Base-by-base conservation (phyloP, 352 stramenopile genomes). In the Pythium scleroteichum region DNA sequence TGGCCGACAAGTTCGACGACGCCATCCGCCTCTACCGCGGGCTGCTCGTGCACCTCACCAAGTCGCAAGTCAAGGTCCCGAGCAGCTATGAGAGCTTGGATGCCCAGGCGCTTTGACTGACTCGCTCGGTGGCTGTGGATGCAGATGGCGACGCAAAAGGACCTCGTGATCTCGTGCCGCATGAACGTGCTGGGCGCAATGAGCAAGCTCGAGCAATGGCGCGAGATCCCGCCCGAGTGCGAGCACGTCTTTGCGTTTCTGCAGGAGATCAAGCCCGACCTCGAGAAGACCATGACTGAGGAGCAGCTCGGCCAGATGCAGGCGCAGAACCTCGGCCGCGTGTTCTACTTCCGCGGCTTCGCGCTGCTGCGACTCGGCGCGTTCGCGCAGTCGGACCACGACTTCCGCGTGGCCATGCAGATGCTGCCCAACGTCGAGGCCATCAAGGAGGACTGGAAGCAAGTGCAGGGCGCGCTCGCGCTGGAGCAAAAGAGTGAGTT, bases 1-100 rank as follows among this genome's bases (percentile, higher is more conserved):
- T 75, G 13, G 48, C 55, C 26, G 68, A 84, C 59, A 69, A 76
- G 26, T 72, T 78, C 47, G 69, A 82, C 29, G 68, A 83, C 57
- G 82, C 79, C 44, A 71, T 88, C 44, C 71, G 66, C 14, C 56
- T 88, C 40, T 91, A 91, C 59, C 75, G 77, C 20, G 82, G 88
- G 46, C 69, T 90, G 45, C 76, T 91, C 53, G 82, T 87, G 76
- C 76, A 88, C 40, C 66, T 91, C 23, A 87, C 79, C 48, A 76
- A 72, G 55, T 90, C 79, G 2, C 82, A 90, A 20, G 79, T 88
- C 57, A 75, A 79, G 57, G 75, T 82, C n/a, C n/a, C n/a, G n/a
- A n/a, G n/a, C n/a, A n/a, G n/a, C n/a, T n/a, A n/a, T n/a, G n/a
- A n/a, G n/a, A n/a, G n/a, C n/a, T n/a, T n/a, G n/a, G n/a, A n/a